Conservation (phyloP, 495 filamentous ascomycete species). For the Aspergillus sclerotiicarbonarius region DNA sequence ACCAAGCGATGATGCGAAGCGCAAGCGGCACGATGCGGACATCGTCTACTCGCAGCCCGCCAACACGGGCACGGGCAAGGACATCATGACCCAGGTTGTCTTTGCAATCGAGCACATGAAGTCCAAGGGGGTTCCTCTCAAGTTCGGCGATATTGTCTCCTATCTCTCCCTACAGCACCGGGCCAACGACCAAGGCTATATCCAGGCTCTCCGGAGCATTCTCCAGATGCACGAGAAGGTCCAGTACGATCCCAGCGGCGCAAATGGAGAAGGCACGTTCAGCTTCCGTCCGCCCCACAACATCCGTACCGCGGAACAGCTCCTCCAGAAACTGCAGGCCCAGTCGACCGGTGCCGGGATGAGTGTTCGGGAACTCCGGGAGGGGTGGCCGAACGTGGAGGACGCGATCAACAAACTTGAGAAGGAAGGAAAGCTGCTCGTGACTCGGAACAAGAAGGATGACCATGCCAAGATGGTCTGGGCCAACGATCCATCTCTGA, state of each 20-base stretch:
- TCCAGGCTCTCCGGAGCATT: slow-evolving; percentile 44
- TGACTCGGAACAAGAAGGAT: slow-evolving; percentile 91
- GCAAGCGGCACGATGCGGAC: slow-evolving; percentile 56
- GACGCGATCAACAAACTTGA: slow-evolving; percentile 76
- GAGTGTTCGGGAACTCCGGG: slow-evolving; percentile 81
- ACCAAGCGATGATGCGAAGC: slow-evolving; percentile 47
- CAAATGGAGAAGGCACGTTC: slow-evolving; percentile 65
- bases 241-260: slow-evolving; percentile 60
- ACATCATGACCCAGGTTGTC: slow-evolving; percentile 79
- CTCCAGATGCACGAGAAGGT: slow-evolving; percentile 62
- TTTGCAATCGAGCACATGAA: slow-evolving; percentile 86
- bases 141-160: slow-evolving; percentile 67
- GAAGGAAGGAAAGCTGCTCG: slow-evolving; percentile 71
- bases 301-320: slow-evolving; percentile 68
- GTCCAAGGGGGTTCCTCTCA: slow-evolving; percentile 66
- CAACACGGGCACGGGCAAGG: slow-evolving; percentile 71
- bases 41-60: slow-evolving; percentile 76
- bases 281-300: slow-evolving; percentile 74
- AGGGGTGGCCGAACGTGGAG: slow-evolving; percentile 86
- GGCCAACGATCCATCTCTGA: slow-evolving; percentile 77
- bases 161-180: slow-evolving; percentile 68
- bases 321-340: slow-evolving; percentile 75
- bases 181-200: slow-evolving; percentile 43
- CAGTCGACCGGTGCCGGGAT: slow-evolving; percentile 80
- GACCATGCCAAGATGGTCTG: slow-evolving; percentile 81